phyloP scores from a whole-genome alignment of 129 eudicot species.

The Sambucus nigra region DNA sequence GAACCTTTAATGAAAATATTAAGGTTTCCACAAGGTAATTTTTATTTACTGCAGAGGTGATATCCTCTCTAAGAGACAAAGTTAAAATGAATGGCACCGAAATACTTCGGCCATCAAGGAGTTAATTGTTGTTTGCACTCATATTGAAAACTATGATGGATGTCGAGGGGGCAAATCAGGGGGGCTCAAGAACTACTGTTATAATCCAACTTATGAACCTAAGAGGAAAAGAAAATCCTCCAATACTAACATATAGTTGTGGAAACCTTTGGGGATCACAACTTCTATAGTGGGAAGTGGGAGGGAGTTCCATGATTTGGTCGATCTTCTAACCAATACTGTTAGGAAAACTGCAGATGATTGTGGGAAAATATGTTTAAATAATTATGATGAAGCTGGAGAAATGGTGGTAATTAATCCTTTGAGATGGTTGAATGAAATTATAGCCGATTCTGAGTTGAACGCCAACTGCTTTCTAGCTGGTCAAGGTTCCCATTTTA shows the following conservation, averaged over 20 bases:
- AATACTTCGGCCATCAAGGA: conserved; percentile 2
- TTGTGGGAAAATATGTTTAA: conserved; percentile 18
- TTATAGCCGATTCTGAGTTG: not conserved
- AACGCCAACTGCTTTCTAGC: not conserved
- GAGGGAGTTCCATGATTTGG: not conserved
- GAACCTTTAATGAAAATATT: not conserved
- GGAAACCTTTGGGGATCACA: conserved; percentile 11
- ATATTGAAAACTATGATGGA: conserved; percentile 19
- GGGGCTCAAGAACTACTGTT: not conserved
- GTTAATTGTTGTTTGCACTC: conserved; percentile 8
- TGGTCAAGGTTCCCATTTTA: conserved; percentile 10
- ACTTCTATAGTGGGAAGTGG: not conserved
- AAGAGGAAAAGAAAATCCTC: not conserved
- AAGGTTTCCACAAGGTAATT: conserved; percentile 2
- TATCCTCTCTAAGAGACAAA: conserved; percentile 5
- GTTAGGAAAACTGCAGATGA: conserved; percentile 4
- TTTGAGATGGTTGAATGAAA: not conserved
- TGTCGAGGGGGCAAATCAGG: not conserved
- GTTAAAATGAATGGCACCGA: not conserved
- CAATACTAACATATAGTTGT: not conserved
- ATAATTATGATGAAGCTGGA: conserved; percentile 7
- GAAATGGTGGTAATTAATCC: not conserved
- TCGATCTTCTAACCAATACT: not conserved
- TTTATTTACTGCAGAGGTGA: conserved; percentile 3
- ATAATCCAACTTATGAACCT: conserved; percentile 6